Conservation (phyloP, 2,329 filamentous ascomycete species). For the Curvularia sp. region DNA sequence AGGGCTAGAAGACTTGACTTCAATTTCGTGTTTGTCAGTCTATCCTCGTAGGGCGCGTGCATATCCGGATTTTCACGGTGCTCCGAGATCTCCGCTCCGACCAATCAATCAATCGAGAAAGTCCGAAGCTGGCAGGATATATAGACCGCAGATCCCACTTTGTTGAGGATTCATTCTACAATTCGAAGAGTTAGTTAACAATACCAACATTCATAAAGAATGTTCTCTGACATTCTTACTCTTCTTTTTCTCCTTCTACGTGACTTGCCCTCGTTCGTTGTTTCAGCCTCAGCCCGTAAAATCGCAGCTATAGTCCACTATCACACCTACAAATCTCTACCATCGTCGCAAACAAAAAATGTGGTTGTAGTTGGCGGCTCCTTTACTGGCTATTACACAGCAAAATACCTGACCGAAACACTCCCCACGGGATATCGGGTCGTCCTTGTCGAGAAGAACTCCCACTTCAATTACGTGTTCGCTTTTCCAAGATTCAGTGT, state of each 20-base stretch:
- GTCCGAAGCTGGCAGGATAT: neutral
- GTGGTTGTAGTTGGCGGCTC: slow-evolving; percentile 1
- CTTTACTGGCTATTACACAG: neutral
- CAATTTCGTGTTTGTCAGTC: too few species aligned
- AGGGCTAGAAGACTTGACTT: too few species aligned
- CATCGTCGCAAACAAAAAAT: neutral
- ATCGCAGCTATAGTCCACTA: neutral
- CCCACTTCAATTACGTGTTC: slow-evolving; percentile 68
- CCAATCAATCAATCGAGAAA: neutral
- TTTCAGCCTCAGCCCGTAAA: neutral
- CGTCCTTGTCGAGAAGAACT: slow-evolving; percentile 65
- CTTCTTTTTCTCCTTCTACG: slow-evolving; percentile 2
- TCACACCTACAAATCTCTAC: neutral
- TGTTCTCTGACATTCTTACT: neutral
- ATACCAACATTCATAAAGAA: neutral
- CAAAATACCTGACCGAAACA: neutral
- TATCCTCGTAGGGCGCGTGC: too few species aligned
- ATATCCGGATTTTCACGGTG: too few species aligned
- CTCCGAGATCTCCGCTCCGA: neutral
- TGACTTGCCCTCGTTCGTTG: neutral
- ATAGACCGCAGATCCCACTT: neutral
- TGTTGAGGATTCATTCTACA: neutral
- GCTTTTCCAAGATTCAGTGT: slow-evolving; percentile 66
- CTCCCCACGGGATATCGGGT: slow-evolving; percentile 54
- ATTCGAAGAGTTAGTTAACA: neutral